Evolutionary conservation across 2,329 filamentous ascomycete species (phyloP), one percentile per base, ranked within the genome.

Genomic region (Sclerotinia minor): DNA sequence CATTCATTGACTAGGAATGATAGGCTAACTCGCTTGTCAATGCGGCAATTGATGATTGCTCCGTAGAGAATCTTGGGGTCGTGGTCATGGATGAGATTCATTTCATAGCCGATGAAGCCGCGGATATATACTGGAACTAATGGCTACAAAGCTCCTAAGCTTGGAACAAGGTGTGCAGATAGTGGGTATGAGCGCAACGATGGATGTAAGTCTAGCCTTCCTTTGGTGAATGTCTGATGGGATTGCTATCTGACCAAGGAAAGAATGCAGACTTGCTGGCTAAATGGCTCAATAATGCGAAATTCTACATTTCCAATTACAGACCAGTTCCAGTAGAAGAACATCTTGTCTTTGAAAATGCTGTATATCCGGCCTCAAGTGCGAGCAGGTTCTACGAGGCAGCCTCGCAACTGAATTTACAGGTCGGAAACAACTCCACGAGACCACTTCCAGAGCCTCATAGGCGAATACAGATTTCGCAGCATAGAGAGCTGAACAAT

Each of bases 41-140:
- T 72, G 81, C 84, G 29, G 88, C 90, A 19, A 91, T 93, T 71
- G 88, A 91, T 70, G 89, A 93, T 70, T 87, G 85, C 74, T 86
- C 83, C 4, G 68, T 92, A 69, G 80, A 82, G n/a, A 83, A 87
- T 26, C 79, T 94, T 54, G 85, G 84, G 58, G 81, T 88, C 15
- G 85, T 92, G 24, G 89, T 93, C 19, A 80, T 93, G 45, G 91
- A 94, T 73, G 91, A 94, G 75, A 79, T 93, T n/a, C 91, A 94
- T 76, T 92, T 94, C 89, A 83, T 93, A 55, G 88, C 92, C 72
- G 91, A 93, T 75, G 88, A 89, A 85, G 89, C 71, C 86, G 91
- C n/a, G 91, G 91, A 5, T 93, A 93, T 75, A 81, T 93, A 1
- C 80, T 93, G 66, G 91, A 94, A 75, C 80, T 93, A 7, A 86